Evolutionary conservation across 2,329 filamentous ascomycete genomes (phyloP), one percentile per base, ranked within the genome.

Genomic region (Claviceps fusiformis): DNA sequence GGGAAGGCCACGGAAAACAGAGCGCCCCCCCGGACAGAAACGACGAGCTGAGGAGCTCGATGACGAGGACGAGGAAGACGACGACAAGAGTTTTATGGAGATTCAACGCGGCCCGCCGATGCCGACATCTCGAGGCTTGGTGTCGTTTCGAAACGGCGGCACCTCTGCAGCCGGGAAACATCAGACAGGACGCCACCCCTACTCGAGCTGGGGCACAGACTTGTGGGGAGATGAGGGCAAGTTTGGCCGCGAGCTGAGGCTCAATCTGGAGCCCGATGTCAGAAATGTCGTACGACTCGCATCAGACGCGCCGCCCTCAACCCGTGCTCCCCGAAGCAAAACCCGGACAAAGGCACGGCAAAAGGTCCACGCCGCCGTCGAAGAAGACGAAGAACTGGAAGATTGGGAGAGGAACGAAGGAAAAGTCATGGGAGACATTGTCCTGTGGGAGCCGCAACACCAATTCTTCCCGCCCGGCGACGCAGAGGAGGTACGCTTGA

Each of bases 211-310:
- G 57, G 93, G 91, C 0, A 71, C 96, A 39, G 82, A 88, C 31
- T 95, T 80, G 66, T 97, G 92, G 92, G 83, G 83, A 62, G 90
- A 90, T 60, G 92, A 83, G 51, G 67, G 70, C 47, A 72, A 73
- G 33, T 78, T 78, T 55, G 69, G 73, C 56, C 68, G 74, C 52
- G 64, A 68, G 52, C 79, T 82, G 1, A 31, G 19, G 29, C 64
- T 76, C 45, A 60, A 63, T 51, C 79, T 82, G 1, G 47, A 35
- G 17, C 31, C 31, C n/a, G 17, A 79, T 13, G 84, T 92, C 62
- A 87, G 88, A 64, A 86, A 89, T 60, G 80, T 96, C 52, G 80
- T 92, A 31, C 83, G 88, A 45, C 83, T 84, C 1, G 61, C 65
- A 2, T 84, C 90, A 56, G 82, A 86, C 41, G 73, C 80, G 49